Evolutionary conservation across 495 filamentous ascomycete genomes (phyloP).

Genomic region (Endocarpon pusillum): DNA sequence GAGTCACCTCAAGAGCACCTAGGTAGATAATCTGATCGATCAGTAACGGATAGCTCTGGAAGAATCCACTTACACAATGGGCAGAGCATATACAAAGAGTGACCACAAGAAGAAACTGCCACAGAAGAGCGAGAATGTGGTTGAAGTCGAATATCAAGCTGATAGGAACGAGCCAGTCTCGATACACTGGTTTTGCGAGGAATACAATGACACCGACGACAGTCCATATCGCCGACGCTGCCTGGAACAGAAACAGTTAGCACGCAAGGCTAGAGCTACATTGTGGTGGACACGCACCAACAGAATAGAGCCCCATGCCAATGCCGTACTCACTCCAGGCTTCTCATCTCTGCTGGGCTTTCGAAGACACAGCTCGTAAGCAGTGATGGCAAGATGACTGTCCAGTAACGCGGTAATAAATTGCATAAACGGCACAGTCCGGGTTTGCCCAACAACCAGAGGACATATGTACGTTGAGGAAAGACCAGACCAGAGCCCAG

Average conservation of each 20-base stretch:
- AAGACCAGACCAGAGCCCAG: conserved; percentile 13
- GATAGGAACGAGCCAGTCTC: conserved; percentile 13
- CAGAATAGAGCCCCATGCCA: conserved; percentile 20
- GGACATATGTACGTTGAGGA: conserved; percentile 33
- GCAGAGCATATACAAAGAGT: conserved; percentile 20
- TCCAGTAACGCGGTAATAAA: conserved; percentile 19
- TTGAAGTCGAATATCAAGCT: conserved; percentile 17
- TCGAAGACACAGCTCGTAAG: conserved; percentile 15
- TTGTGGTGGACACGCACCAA: conserved; percentile 16
- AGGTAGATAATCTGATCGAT: conserved; percentile 21
- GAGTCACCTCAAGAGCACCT: conserved; percentile 18
- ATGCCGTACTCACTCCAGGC: conserved; percentile 2
- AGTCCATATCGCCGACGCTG: conserved; percentile 17
- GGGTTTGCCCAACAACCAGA: conserved; percentile 12
- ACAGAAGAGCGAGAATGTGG: conserved; percentile 22
- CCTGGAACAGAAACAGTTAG: conserved; percentile 9
- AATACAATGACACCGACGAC: conserved; percentile 13
- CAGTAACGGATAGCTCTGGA: conserved; percentile 3
- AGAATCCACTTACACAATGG: conserved; percentile 21
- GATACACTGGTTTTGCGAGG: conserved; percentile 13
- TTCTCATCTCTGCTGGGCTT: conserved; percentile 13
- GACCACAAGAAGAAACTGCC: conserved; percentile 17
- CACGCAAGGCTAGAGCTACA: neutral
- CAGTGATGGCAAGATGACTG: conserved; percentile 18
- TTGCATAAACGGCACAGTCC: conserved; percentile 13